phyloP scores from a whole-genome alignment of 768 basidiomycete species.

The Pisolithus orientalis region DNA sequence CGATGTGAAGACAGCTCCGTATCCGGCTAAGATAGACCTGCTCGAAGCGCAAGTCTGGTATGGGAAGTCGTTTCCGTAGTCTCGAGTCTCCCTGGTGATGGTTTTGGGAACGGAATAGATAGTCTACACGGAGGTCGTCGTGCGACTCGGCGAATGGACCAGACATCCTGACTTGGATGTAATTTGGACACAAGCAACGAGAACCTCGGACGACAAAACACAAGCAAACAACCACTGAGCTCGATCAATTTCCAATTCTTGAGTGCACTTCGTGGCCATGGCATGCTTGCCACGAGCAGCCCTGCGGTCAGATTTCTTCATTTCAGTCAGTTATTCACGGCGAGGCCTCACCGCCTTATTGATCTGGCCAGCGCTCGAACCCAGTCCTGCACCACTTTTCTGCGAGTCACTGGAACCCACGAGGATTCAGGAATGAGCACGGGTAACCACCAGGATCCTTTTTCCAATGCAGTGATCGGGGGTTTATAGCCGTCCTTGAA shows the following conservation, averaged over 20 bases:
- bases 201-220: constrained; percentile 11
- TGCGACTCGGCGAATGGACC: constrained; percentile 9
- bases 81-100: constrained; percentile 9
- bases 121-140: constrained; percentile 15
- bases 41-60: constrained; percentile 77
- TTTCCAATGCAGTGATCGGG: not conserved
- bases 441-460: not conserved
- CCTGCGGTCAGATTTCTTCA: too few relatives aligned
- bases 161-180: constrained; percentile 5
- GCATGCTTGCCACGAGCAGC: not conserved
- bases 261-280: not conserved
- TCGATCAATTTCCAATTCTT: not conserved
- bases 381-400: not conserved
- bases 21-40: constrained; percentile 62
- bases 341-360: not conserved
- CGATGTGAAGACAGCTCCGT: constrained; percentile 43
- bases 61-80: constrained; percentile 41
- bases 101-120: constrained; percentile 11
- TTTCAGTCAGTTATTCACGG: not conserved
- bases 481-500: not conserved
- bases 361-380: not conserved
- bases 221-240: constrained; percentile 5
- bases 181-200: constrained; percentile 13
- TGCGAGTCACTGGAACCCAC: not conserved
- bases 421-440: too few relatives aligned